phyloP scores from a whole-genome alignment of 192 early-diverging fungal genomes.

The Coemansia sp. region DNA sequence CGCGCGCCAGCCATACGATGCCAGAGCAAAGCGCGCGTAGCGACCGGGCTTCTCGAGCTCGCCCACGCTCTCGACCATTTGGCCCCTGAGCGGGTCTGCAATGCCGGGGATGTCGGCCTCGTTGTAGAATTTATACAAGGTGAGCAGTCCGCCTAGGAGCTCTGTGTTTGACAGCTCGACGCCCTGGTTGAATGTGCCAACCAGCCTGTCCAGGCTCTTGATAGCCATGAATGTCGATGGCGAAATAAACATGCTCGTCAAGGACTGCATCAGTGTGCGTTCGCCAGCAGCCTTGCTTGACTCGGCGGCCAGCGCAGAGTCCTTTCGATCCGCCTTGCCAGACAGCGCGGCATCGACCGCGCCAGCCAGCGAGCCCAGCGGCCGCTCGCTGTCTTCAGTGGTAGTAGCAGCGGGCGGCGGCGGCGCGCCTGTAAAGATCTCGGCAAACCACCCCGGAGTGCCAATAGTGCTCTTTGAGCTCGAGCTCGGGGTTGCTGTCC shows the following conservation, averaged over 20 bases:
- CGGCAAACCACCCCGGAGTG: slow-evolving; percentile 33
- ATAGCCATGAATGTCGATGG: slow-evolving; percentile 48
- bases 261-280: slow-evolving; percentile 51
- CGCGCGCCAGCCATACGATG: slow-evolving; percentile 75
- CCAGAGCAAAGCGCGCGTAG: slow-evolving; percentile 62
- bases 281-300: slow-evolving; percentile 18
- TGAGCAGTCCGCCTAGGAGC: slow-evolving; percentile 64
- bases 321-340: slow-evolving; percentile 6
- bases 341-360: background rate
- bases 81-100: slow-evolving; percentile 37
- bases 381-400: background rate
- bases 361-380: background rate
- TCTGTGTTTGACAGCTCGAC: slow-evolving; percentile 70
- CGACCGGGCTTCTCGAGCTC: slow-evolving; percentile 58
- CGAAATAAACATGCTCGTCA: slow-evolving; percentile 55
- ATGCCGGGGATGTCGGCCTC: slow-evolving; percentile 46
- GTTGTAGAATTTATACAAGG: slow-evolving; percentile 68
- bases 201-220: slow-evolving; percentile 51
- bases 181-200: slow-evolving; percentile 64
- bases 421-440: slow-evolving; percentile 24
- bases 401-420: background rate
- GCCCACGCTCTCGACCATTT: slow-evolving; percentile 31
- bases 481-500: background rate
- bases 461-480: slow-evolving; percentile 4
- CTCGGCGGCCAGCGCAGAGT: background rate